These are phyloP conservation scores for Pseudogymnoascus sp. DNA, from an alignment of 2,329 filamentous ascomycete genomes.

Conservation along the genomic window DNA sequence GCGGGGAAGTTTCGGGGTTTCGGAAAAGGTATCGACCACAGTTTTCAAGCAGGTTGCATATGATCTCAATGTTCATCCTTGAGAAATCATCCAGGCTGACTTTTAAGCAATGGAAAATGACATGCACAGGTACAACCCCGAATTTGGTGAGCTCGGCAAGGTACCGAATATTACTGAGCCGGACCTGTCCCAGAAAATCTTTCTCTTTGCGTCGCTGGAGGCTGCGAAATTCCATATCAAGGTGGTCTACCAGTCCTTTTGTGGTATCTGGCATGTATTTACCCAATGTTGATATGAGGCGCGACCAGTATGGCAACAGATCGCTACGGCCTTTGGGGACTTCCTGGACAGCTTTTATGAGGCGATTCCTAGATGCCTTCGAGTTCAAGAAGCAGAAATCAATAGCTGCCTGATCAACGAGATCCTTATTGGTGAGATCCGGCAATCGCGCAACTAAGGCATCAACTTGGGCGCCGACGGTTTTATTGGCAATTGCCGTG, in stretches of 20 bases:
- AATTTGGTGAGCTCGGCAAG: conserved; percentile 97
- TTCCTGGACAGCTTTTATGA: conserved; percentile 88
- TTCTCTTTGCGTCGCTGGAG: conserved; percentile 95
- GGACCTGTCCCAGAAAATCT: conserved; percentile 89
- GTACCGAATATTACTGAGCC: conserved; percentile 93
- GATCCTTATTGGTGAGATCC: conserved; percentile 83
- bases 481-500: conserved; percentile 94
- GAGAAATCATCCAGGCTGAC: conserved; percentile 97
- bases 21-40: conserved; percentile 90
- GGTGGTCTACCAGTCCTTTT: conserved; percentile 80
- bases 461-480: conserved; percentile 93
- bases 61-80: conserved; percentile 97
- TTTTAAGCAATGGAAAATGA: conserved; percentile 97
- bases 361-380: conserved; percentile 88
- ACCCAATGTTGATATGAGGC: conserved; percentile 83
- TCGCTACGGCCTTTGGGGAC: conserved; percentile 91
- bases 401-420: conserved; percentile 83
- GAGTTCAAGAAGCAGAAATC: conserved; percentile 99
- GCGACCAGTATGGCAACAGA: conserved; percentile 82
- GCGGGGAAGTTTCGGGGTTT: conserved; percentile 83
- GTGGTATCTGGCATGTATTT: conserved; percentile 93
- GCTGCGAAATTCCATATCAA: conserved; percentile 95
- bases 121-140: conserved; percentile 93
- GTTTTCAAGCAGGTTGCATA: conserved; percentile 91
- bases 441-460: conserved; percentile 79